Conservation (phyloP, 345 rosid genomes). For the Arabidopsis suecica region DNA sequence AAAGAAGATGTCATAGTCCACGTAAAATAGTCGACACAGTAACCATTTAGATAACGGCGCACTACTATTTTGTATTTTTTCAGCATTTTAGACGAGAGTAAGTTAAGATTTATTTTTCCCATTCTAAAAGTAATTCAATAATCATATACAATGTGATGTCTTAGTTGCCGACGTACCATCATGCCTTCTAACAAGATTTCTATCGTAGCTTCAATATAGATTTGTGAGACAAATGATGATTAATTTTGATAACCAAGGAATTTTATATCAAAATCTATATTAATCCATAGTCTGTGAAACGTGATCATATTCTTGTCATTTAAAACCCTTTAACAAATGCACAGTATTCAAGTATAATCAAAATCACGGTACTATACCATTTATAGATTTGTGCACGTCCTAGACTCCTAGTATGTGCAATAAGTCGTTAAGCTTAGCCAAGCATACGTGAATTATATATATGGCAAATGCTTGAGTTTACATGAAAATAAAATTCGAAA, state of each 20-base stretch:
- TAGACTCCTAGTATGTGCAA: background rate
- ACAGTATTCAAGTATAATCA: no score
- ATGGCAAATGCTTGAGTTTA: background rate
- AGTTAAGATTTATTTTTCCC: background rate
- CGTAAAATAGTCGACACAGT: slow-evolving; percentile 11
- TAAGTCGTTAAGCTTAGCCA: background rate
- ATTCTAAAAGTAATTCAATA: background rate
- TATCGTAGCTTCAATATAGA: background rate
- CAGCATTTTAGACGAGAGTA: slow-evolving; percentile 1
- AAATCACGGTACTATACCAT: no score
- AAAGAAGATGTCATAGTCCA: slow-evolving; percentile 22
- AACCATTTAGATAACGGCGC: slow-evolving; percentile 1
- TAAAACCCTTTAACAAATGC: no score
- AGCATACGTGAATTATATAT: background rate
- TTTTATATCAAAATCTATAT: background rate
- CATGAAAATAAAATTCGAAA: background rate
- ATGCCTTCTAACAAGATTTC: background rate
- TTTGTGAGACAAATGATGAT: background rate
- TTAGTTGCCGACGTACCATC: slow-evolving; percentile 5
- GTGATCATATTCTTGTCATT: no score
- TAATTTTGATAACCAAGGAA: background rate
- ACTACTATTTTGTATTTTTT: slow-evolving; percentile 5
- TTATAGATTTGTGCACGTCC: background rate
- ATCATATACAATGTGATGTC: background rate
- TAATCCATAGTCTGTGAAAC: no score